These are phyloP conservation scores for Theileria parva DNA, from an alignment of 169 alveolate genomes.

Conservation along the genomic window DNA sequence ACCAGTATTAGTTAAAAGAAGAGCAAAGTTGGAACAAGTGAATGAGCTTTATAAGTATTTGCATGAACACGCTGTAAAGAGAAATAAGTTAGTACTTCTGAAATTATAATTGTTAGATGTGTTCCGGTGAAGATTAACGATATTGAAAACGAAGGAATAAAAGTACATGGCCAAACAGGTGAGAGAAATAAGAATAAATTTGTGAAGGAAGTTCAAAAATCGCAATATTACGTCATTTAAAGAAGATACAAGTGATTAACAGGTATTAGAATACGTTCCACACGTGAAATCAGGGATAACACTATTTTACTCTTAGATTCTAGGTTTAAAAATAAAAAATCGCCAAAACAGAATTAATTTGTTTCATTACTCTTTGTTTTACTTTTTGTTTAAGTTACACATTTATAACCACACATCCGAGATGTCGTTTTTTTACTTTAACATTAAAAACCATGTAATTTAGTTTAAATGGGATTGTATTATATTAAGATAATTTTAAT, in stretches of 20 bases:
- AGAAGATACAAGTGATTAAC: conserved; percentile 41
- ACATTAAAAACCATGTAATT: background rate
- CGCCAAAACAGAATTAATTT: background rate
- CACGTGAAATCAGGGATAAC: conserved; percentile 29
- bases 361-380: background rate
- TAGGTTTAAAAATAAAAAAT: conserved; percentile 22
- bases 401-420: background rate
- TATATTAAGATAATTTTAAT: background rate
- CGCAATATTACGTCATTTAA: conserved; percentile 49
- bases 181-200: background rate
- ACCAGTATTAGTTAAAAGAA: conserved; percentile 69
- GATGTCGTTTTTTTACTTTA: background rate
- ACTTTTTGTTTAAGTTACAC: background rate
- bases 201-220: conserved; percentile 43
- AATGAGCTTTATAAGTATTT: conserved; percentile 61
- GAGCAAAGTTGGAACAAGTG: conserved; percentile 73
- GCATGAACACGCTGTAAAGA: conserved; percentile 67
- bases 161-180: conserved; percentile 67
- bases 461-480: conserved; percentile 5
- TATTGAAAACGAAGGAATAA: conserved; percentile 44
- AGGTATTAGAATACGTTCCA: conserved; percentile 10
- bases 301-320: conserved; percentile 50
- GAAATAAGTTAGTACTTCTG: conserved; percentile 50
- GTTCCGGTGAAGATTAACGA: conserved; percentile 58
- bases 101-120: conserved; percentile 25